These are phyloP conservation scores for Papiliotrema terrestris DNA, from an alignment of 1,284 basidiomycete genomes.

Conservation along the genomic window DNA sequence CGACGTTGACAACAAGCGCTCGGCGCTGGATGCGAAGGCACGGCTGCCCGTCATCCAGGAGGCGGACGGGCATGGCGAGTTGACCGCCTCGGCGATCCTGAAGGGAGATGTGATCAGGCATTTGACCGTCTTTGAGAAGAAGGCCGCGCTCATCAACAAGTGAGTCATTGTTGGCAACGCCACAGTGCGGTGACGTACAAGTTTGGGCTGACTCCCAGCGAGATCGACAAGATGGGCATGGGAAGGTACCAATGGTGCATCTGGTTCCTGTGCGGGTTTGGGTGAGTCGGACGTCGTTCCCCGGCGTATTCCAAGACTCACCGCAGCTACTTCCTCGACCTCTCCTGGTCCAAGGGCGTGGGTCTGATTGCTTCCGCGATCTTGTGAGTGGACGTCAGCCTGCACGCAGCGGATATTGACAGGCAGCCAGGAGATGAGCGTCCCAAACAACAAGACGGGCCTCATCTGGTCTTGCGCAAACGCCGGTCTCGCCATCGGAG, in stretches of 20 bases:
- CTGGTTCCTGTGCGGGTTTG: conserved; percentile 31
- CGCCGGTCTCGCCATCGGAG: conserved; percentile 51
- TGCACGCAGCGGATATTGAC: too few relatives aligned
- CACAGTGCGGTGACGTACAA: not conserved
- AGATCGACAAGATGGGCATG: conserved; percentile 29
- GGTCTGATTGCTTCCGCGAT: conserved; percentile 27
- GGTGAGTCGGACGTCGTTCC: not conserved
- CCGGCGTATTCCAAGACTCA: not conserved
- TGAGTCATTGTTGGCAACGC: conserved; percentile 13
- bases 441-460: conserved; percentile 50
- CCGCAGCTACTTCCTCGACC: conserved; percentile 32
- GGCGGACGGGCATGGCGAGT: not conserved
- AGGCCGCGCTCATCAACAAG: conserved; percentile 39
- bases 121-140: conserved; percentile 34
- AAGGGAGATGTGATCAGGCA: conserved; percentile 21
- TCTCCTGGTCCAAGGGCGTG: conserved; percentile 30
- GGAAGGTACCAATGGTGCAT: conserved; percentile 27
- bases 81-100: conserved; percentile 12
- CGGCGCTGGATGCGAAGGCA: too few relatives aligned
- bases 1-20: too few relatives aligned
- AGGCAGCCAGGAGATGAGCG: conserved; percentile 34
- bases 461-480: conserved; percentile 56
- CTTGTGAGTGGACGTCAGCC: conserved; percentile 17
- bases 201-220: conserved; percentile 12
- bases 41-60: too few relatives aligned